Conservation (phyloP, 208 protist genomes). For the Acanthamoeba culbertsoni region DNA sequence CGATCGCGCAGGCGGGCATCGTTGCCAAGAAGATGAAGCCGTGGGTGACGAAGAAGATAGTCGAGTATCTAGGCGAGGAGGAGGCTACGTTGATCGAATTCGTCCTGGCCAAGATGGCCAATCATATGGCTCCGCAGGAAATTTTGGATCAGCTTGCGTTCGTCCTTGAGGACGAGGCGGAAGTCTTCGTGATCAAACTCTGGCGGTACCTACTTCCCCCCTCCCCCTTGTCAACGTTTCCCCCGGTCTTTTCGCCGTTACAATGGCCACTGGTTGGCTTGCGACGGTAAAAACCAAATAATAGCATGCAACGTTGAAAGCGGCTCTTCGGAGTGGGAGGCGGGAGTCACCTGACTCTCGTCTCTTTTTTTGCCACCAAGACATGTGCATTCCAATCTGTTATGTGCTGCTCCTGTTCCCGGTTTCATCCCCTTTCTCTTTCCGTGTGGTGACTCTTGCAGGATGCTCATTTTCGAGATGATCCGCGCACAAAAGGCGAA, state of each 20-base stretch:
- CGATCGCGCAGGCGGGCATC: slow-evolving; percentile 13
- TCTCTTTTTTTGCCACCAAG: not conserved
- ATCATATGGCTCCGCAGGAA: slow-evolving; percentile 33
- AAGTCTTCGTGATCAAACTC: slow-evolving; percentile 74
- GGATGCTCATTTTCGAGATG: slow-evolving; percentile 58
- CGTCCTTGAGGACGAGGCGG: slow-evolving; percentile 76
- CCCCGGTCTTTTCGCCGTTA: not conserved
- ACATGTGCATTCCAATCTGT: not conserved
- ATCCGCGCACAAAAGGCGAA: slow-evolving; percentile 29
- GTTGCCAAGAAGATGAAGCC: slow-evolving; percentile 64
- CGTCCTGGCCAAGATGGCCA: slow-evolving; percentile 56
- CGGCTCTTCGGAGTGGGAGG: too few relatives aligned
- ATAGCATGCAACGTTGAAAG: too few relatives aligned
- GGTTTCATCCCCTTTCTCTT: not conserved
- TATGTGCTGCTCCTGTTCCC: not conserved
- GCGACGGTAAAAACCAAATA: too few relatives aligned
- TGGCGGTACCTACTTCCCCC: slow-evolving; percentile 46
- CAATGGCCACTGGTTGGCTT: not conserved
- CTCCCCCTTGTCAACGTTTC: not conserved
- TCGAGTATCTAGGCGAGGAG: slow-evolving; percentile 71
- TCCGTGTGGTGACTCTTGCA: not conserved
- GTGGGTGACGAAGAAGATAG: slow-evolving; percentile 71
- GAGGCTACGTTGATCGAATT: slow-evolving; percentile 65
- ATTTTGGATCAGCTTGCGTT: slow-evolving; percentile 64
- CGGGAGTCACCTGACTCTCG: too few relatives aligned